Evolutionary conservation across 805 yeast species (phyloP).

Genomic region (Lipomyces chichibuensis): DNA sequence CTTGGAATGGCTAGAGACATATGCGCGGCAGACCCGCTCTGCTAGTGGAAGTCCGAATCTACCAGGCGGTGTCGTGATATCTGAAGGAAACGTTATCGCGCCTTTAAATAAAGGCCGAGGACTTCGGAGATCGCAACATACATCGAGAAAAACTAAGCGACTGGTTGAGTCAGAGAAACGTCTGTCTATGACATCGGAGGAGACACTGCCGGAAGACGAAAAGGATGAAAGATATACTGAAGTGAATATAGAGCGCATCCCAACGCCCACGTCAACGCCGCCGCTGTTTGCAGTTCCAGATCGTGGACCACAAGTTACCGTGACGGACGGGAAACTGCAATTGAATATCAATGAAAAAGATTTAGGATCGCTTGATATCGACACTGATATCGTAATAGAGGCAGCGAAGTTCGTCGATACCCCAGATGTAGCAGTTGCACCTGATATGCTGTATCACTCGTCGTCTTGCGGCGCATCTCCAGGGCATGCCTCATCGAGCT

Average conservation of each 20-base stretch:
- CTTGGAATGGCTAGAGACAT: conserved; percentile 16
- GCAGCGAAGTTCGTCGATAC: neutral
- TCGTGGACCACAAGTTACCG: conserved; percentile 14
- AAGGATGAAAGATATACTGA: neutral
- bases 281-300: neutral
- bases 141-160: conserved; percentile 3
- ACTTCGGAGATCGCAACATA: conserved; percentile 16
- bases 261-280: neutral
- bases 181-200: conserved; percentile 1
- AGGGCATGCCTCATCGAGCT: conserved; percentile 16
- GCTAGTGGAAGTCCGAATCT: neutral
- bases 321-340: conserved; percentile 22
- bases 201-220: neutral
- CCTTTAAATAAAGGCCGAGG: conserved; percentile 12
- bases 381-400: conserved; percentile 5
- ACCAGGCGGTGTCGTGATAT: neutral
- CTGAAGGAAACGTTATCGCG: conserved; percentile 5
- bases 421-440: neutral
- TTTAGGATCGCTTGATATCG: conserved; percentile 6
- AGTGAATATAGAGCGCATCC: neutral
- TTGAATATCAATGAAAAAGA: conserved; percentile 15
- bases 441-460: neutral
- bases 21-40: conserved; percentile 11
- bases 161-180: neutral
- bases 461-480: neutral